These are phyloP conservation scores for Lactuca sativa DNA, from an alignment of 129 eudicot genomes.

Conservation along the genomic window DNA sequence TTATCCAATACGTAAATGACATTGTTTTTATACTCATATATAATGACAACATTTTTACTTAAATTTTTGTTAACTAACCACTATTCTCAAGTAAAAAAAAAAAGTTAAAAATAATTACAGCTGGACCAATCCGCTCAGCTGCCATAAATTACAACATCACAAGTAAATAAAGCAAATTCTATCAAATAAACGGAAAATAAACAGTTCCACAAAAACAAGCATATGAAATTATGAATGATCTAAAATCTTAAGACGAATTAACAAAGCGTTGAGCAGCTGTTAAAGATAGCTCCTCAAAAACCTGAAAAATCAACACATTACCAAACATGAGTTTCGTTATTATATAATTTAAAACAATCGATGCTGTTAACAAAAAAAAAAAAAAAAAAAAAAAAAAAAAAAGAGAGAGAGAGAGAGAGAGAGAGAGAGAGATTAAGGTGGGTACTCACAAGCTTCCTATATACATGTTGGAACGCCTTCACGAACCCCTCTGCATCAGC, in stretches of 20 bases:
- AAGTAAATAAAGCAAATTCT: conserved; percentile 6
- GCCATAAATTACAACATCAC: conserved; percentile 8
- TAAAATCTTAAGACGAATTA: conserved; percentile 35
- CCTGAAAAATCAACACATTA: conserved; percentile 40
- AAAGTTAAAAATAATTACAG: no score
- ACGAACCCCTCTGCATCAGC: conserved; percentile 77
- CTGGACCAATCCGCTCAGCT: not conserved
- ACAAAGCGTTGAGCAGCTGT: conserved; percentile 64
- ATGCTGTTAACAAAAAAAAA: not conserved
- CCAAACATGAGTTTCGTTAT: not conserved
- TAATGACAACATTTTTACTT: no score
- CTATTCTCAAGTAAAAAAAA: no score
- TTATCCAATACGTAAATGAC: no score
- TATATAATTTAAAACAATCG: not conserved
- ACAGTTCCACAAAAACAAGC: not conserved
- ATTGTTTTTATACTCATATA: no score
- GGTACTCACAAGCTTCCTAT: conserved; percentile 66
- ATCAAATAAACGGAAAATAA: not conserved
- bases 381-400: not conserved
- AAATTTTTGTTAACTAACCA: no score
- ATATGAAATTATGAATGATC: conserved; percentile 3
- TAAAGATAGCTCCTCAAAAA: conserved; percentile 65
- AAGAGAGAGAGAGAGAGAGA: no score
- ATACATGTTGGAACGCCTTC: conserved; percentile 70
- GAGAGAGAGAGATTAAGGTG: not conserved